Percentiles rank a stretch among this genome's conserved stretches.
phyloP scores from a whole-genome alignment of 495 filamentous ascomycete species.

The Penicillium diatomitis region DNA sequence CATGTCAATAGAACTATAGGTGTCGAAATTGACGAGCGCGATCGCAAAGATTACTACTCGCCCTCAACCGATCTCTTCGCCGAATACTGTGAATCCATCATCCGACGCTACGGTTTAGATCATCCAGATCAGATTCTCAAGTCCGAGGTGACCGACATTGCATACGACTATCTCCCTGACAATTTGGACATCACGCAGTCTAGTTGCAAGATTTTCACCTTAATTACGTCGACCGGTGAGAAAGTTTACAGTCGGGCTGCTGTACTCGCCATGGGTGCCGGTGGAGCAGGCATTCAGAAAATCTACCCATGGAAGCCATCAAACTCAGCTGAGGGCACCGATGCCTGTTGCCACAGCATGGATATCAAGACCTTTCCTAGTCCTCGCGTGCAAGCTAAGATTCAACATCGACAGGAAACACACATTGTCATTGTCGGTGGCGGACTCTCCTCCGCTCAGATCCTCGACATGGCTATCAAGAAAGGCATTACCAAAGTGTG shows the following conservation, averaged over 20 bases:
- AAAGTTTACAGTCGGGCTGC: constrained; percentile 42
- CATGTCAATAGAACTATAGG: constrained; percentile 19
- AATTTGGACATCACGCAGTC: constrained; percentile 4
- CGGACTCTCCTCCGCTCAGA: constrained; percentile 52
- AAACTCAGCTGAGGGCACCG: constrained; percentile 31
- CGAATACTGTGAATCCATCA: constrained; percentile 46
- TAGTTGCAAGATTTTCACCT: constrained; percentile 40
- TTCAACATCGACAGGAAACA: constrained; percentile 34
- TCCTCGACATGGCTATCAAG: constrained; percentile 46
- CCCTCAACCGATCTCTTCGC: constrained; percentile 48
- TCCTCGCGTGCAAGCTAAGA: constrained; percentile 33
- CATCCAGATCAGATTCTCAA: constrained; percentile 35
- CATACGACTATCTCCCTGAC: constrained; percentile 29
- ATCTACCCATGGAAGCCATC: constrained; percentile 37
- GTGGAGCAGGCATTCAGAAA: constrained; percentile 32
- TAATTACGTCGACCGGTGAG: constrained; percentile 35
- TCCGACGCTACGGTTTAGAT: constrained; percentile 42
- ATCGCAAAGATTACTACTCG: constrained; percentile 57
- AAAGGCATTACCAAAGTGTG: constrained; percentile 46
- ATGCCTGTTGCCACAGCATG: constrained; percentile 43
- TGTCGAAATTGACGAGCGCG: constrained; percentile 50
- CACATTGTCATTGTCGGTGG: constrained; percentile 53
- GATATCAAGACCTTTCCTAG: constrained; percentile 44
- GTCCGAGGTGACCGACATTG: constrained; percentile 41
- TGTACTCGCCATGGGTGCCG: constrained; percentile 49